Conservation (phyloP, 2,329 filamentous ascomycete genomes). For the Colletotrichum theobromicola region DNA sequence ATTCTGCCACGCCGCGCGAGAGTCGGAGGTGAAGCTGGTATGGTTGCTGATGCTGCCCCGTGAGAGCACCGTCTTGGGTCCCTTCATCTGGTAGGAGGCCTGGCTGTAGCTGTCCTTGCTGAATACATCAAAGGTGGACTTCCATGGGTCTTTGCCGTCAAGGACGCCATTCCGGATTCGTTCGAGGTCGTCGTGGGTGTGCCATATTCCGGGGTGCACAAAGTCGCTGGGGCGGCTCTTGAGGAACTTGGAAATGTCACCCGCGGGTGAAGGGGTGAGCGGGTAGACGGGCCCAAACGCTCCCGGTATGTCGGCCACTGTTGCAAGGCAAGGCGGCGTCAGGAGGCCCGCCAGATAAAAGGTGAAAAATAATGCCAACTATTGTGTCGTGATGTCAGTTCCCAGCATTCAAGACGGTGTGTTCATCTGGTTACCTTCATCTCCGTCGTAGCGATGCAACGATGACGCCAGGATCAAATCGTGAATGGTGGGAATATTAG, state of each 20-base stretch:
- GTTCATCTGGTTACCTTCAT: not conserved
- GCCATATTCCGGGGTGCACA: conserved; percentile 12
- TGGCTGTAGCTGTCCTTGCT: conserved; percentile 9
- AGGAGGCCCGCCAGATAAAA: not conserved
- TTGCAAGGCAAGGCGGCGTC: not conserved
- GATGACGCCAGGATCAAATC: not conserved
- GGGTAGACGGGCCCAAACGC: not conserved
- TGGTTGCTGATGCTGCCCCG: conserved; percentile 40
- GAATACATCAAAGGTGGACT: not conserved
- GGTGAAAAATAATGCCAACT: not conserved
- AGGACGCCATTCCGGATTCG: not conserved
- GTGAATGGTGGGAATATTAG: not conserved
- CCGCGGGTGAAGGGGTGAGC: not conserved
- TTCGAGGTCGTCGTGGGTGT: conserved; percentile 16
- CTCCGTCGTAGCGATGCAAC: not conserved
- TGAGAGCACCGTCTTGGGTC: conserved; percentile 33
- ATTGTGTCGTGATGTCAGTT: not conserved
- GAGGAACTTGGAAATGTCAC: not conserved
- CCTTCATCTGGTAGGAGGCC: conserved; percentile 31
- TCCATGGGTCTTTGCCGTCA: conserved; percentile 9
- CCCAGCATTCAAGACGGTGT: fast-evolving
- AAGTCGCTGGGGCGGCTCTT: conserved; percentile 9
- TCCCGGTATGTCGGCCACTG: conserved; percentile 2
- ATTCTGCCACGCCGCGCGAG: conserved; percentile 43
- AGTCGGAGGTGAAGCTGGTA: conserved; percentile 38